These are phyloP conservation scores for Nicotiana tomentosiformis DNA, from an alignment of 257 asterid genomes.

Conservation along the genomic window DNA sequence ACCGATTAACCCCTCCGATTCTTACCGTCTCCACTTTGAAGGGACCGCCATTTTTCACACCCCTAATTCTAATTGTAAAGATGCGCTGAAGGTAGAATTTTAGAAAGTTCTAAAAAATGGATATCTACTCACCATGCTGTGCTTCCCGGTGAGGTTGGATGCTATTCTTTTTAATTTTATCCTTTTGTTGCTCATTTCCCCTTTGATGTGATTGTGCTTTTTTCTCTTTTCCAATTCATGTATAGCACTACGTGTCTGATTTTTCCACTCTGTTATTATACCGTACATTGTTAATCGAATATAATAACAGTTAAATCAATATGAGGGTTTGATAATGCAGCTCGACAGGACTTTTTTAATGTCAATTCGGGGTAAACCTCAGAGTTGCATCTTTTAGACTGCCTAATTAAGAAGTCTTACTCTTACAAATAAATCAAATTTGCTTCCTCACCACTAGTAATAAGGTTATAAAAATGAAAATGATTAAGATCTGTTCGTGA, in stretches of 20 bases:
- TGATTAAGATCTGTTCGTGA: background rate
- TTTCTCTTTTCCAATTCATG: background rate
- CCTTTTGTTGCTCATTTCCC: background rate
- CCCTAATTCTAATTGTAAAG: background rate
- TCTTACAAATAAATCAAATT: background rate
- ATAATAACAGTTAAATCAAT: background rate
- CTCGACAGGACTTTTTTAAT: background rate
- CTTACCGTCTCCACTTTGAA: no score
- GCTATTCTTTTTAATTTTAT: no score
- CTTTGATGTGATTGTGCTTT: no score
- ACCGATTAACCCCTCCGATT: no score
- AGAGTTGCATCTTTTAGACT: background rate
- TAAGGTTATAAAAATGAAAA: background rate
- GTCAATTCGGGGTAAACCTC: background rate
- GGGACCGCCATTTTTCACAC: no score
- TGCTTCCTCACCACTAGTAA: background rate
- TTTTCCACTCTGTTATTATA: background rate
- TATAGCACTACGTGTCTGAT: background rate
- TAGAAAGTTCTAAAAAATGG: no score
- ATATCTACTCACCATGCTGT: no score
- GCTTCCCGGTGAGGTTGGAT: no score
- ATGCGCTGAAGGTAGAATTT: no score
- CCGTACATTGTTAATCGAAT: background rate
- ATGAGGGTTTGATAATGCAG: background rate
- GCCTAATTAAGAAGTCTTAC: no score